Conservation (phyloP, 2,329 filamentous ascomycete genomes). For the Pestalotiopsis sp. region DNA sequence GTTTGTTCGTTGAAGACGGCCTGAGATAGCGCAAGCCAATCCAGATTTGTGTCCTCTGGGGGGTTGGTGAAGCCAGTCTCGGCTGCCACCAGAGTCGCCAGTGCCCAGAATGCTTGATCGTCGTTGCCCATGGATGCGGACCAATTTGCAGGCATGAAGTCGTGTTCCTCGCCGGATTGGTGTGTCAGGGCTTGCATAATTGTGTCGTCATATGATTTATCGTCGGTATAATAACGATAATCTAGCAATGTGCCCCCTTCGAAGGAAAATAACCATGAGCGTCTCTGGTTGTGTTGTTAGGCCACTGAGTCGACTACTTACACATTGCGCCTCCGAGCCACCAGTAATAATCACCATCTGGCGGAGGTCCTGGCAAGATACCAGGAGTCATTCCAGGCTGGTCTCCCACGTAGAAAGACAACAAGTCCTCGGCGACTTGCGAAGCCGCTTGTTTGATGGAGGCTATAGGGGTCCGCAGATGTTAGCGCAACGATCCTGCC, state of each 20-base stretch:
- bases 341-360: slow-evolving; percentile 68
- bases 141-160: slow-evolving; percentile 65
- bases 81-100: slow-evolving; percentile 68
- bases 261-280: neutral
- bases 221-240: slow-evolving; percentile 71
- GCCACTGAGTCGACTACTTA: neutral
- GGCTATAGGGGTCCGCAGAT: slow-evolving; percentile 31
- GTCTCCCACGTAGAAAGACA: slow-evolving; percentile 55
- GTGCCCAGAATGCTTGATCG: slow-evolving; percentile 72
- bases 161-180: slow-evolving; percentile 56
- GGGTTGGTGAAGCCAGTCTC: slow-evolving; percentile 67
- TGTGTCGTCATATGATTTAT: slow-evolving; percentile 62
- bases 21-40: slow-evolving; percentile 69
- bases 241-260: slow-evolving; percentile 63
- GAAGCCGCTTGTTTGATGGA: slow-evolving; percentile 49
- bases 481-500: neutral
- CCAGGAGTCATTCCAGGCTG: slow-evolving; percentile 54
- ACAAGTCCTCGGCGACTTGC: slow-evolving; percentile 51
- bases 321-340: slow-evolving; percentile 74
- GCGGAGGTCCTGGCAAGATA: slow-evolving; percentile 58
- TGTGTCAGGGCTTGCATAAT: slow-evolving; percentile 58
- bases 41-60: slow-evolving; percentile 47
- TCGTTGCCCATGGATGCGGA: slow-evolving; percentile 67
- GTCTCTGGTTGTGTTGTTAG: neutral
- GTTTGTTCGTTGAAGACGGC: slow-evolving; percentile 69